A percentile compares a stretch with the other conserved stretches of the same genome.
Conservation (phyloP, 768 basidiomycete species). For the Cystobasidium tubakii region DNA sequence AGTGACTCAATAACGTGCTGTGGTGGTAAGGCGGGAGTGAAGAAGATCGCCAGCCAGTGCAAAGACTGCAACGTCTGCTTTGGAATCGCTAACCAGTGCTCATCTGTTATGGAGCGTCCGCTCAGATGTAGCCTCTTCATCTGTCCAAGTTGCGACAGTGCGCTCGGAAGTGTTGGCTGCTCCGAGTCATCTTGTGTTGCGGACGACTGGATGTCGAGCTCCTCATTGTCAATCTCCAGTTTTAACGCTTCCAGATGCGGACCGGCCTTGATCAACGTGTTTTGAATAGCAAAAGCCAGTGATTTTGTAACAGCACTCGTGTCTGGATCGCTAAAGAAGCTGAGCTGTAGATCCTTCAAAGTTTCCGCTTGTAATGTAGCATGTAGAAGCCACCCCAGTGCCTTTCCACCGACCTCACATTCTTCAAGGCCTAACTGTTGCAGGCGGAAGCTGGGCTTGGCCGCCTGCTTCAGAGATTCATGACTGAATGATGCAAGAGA, state of each 20-base stretch:
- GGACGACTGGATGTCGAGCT: neutral
- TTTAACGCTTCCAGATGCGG: neutral
- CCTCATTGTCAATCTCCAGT: neutral
- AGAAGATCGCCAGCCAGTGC: neutral
- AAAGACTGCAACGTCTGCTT: neutral
- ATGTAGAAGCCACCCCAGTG: slow-evolving; percentile 8
- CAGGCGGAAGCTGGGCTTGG: neutral
- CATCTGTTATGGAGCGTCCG: neutral
- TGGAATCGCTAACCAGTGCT: slow-evolving; percentile 12
- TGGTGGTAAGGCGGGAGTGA: neutral
- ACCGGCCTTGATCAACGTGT: neutral
- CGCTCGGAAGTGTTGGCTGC: neutral
- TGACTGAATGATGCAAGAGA: neutral
- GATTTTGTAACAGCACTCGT: neutral
- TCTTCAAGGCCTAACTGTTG: slow-evolving; percentile 3
- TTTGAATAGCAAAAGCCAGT: neutral
- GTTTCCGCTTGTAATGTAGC: slow-evolving; percentile 1
- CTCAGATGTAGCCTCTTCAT: neutral
- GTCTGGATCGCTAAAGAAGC: neutral
- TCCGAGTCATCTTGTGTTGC: neutral
- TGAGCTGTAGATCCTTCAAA: slow-evolving; percentile 4
- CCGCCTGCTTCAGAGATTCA: neutral
- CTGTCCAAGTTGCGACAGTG: neutral
- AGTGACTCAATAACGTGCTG: neutral
- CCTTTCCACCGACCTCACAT: neutral